Conservation (phyloP, 441 rosid genomes). For the Erysimum pusillum region DNA sequence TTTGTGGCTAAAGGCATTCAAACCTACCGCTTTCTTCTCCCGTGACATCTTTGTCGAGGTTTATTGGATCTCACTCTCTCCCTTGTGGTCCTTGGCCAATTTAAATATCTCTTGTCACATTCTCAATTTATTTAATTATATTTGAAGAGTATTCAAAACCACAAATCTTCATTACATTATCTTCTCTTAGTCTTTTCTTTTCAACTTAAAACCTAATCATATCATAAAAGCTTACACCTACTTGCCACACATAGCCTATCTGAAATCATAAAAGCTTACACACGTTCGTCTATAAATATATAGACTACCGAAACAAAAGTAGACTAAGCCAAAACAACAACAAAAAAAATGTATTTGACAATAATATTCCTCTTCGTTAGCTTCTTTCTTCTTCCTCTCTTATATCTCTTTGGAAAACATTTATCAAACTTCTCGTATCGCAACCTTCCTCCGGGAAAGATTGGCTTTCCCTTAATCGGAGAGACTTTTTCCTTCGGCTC, state of each 20-base stretch:
- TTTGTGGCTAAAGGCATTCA: slow-evolving; percentile 44
- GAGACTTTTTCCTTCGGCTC: no score
- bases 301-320: not conserved
- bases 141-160: slow-evolving; percentile 18
- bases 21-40: slow-evolving; percentile 62
- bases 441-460: no score
- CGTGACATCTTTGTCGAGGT: slow-evolving; percentile 80
- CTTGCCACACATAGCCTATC: slow-evolving; percentile 34
- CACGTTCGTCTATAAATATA: not conserved
- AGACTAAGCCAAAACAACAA: not conserved
- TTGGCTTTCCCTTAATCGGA: no score
- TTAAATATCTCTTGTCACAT: slow-evolving; percentile 65
- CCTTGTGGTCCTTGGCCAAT: slow-evolving; percentile 68
- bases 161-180: not conserved
- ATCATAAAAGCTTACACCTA: slow-evolving; percentile 37
- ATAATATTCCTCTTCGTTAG: no score
- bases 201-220: slow-evolving; percentile 27
- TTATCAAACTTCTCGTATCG: no score
- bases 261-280: no score
- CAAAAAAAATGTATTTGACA: no score
- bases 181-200: slow-evolving; percentile 25
- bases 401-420: no score
- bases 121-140: slow-evolving; percentile 53
- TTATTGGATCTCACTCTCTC: slow-evolving; percentile 53
- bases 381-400: no score